Conservation (phyloP, 2,329 filamentous ascomycete species). For the Pseudogymnoascus sp. region DNA sequence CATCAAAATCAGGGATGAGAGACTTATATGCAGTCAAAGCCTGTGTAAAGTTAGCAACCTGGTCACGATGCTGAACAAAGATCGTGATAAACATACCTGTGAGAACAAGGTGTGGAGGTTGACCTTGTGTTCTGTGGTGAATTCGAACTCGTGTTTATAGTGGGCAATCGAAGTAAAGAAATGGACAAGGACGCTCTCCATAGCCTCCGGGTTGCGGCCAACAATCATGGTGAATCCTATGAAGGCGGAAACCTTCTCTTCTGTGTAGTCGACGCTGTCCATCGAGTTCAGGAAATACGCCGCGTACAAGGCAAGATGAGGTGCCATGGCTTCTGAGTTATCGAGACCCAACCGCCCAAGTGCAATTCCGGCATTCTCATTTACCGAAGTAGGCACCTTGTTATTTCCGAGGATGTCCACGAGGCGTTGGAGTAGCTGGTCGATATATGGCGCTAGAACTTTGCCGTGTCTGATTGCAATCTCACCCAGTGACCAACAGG, state of each 20-base stretch:
- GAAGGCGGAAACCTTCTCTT: slow-evolving; percentile 92
- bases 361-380: slow-evolving; percentile 90
- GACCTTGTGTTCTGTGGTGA: slow-evolving; percentile 25
- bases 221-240: slow-evolving; percentile 84
- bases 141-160: slow-evolving; percentile 58
- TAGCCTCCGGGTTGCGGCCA: slow-evolving; percentile 77
- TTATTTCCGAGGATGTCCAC: slow-evolving; percentile 78
- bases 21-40: slow-evolving; percentile 47
- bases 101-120: slow-evolving; percentile 28
- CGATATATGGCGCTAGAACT: slow-evolving; percentile 69
- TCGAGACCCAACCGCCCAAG: slow-evolving; percentile 79
- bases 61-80: not conserved
- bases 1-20: slow-evolving; percentile 47
- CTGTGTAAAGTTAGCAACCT: slow-evolving; percentile 28
- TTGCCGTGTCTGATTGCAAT: slow-evolving; percentile 74
- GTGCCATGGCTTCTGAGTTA: slow-evolving; percentile 68
- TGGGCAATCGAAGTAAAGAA: slow-evolving; percentile 80
- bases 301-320: slow-evolving; percentile 73
- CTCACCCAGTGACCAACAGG: slow-evolving; percentile 93
- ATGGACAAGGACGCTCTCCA: slow-evolving; percentile 75
- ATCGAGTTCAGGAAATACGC: slow-evolving; percentile 75
- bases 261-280: slow-evolving; percentile 75
- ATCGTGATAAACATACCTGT: slow-evolving; percentile 21
- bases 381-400: slow-evolving; percentile 76
- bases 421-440: slow-evolving; percentile 68